phyloP scores from a whole-genome alignment of 2,329 filamentous ascomycete genomes.

The Fonsecaea pedrosoi region DNA sequence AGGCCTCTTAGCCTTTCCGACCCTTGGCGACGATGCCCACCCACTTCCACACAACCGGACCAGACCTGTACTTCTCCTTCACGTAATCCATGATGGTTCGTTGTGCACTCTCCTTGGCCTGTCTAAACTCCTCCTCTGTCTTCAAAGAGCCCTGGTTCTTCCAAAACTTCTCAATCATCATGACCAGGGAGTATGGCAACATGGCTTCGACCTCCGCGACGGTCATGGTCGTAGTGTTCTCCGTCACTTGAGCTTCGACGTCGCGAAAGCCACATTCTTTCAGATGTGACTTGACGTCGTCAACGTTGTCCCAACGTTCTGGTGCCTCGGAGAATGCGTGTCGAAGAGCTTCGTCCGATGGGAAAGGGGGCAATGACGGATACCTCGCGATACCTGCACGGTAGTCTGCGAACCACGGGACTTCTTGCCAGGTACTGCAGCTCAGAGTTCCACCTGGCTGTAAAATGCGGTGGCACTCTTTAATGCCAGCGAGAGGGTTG shows the following conservation, averaged over 20 bases:
- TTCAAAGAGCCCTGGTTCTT: background rate
- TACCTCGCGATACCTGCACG: constrained; percentile 12
- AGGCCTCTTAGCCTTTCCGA: constrained; percentile 8
- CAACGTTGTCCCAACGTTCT: constrained; percentile 19
- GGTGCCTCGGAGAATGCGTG: constrained; percentile 10
- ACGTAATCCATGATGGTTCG: constrained; percentile 10
- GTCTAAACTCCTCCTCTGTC: constrained; percentile 10
- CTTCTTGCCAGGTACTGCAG: constrained; percentile 17
- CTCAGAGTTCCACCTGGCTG: constrained; percentile 15
- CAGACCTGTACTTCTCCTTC: constrained; percentile 14
- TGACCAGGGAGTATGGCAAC: constrained; percentile 17
- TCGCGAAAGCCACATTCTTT: constrained; percentile 17
- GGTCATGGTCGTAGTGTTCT: constrained; percentile 11
- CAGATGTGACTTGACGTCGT: constrained; percentile 14
- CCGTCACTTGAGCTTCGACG: background rate
- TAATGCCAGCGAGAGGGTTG: constrained; percentile 11
- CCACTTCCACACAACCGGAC: constrained; percentile 20
- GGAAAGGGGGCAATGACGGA: constrained; percentile 17
- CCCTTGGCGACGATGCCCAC: constrained; percentile 18
- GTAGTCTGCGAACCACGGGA: constrained; percentile 23
- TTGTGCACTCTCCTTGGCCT: background rate
- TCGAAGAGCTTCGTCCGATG: constrained; percentile 7
- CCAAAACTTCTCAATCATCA: constrained; percentile 24
- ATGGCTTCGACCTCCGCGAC: constrained; percentile 19
- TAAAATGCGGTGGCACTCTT: constrained; percentile 28